Percentiles rank a stretch among this genome's conserved stretches.
These are phyloP conservation scores for Arxiozyma telluris DNA, from an alignment of 1,139 yeast genomes.

Conservation along the genomic window DNA sequence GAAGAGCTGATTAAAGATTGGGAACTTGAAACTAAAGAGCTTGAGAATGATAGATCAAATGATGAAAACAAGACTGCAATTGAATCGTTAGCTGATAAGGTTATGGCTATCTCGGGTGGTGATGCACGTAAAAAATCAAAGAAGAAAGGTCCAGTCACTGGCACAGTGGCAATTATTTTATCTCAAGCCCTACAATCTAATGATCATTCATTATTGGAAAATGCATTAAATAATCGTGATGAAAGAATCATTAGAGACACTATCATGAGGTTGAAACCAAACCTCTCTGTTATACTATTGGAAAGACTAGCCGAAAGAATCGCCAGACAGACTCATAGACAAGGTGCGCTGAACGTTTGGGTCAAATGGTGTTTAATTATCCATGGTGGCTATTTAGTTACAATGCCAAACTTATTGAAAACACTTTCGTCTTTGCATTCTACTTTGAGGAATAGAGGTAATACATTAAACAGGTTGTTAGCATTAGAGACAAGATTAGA, in stretches of 20 bases:
- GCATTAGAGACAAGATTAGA: conserved; percentile 78
- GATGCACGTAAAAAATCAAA: conserved; percentile 1
- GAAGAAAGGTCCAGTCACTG: conserved; percentile 40
- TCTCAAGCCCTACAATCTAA: conserved; percentile 66
- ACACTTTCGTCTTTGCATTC: conserved; percentile 72
- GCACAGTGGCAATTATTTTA: conserved; percentile 56
- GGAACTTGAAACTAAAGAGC: conserved; percentile 33
- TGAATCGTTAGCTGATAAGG: conserved; percentile 53
- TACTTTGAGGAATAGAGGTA: conserved; percentile 64
- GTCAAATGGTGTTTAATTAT: conserved; percentile 85
- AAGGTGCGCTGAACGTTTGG: conserved; percentile 78
- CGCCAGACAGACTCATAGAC: conserved; percentile 53
- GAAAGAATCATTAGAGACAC: conserved; percentile 66
- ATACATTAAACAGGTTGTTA: conserved; percentile 66
- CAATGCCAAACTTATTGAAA: conserved; percentile 58
- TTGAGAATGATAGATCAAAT: conserved; percentile 26
- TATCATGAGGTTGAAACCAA: conserved; percentile 58
- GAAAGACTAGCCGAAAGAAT: conserved; percentile 81
- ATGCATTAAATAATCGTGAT: conserved; percentile 70
- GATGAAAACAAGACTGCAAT: conserved; percentile 17
- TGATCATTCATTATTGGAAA: conserved; percentile 65
- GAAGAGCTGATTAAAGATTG: conserved; percentile 34
- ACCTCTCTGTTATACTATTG: conserved; percentile 62
- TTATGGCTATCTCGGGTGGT: conserved; percentile 17
- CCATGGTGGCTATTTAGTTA: conserved; percentile 73